A percentile compares a stretch with the other conserved stretches of the same genome.
phyloP scores from a whole-genome alignment of 1,284 basidiomycete genomes.

The Apiotrichum sp. region DNA sequence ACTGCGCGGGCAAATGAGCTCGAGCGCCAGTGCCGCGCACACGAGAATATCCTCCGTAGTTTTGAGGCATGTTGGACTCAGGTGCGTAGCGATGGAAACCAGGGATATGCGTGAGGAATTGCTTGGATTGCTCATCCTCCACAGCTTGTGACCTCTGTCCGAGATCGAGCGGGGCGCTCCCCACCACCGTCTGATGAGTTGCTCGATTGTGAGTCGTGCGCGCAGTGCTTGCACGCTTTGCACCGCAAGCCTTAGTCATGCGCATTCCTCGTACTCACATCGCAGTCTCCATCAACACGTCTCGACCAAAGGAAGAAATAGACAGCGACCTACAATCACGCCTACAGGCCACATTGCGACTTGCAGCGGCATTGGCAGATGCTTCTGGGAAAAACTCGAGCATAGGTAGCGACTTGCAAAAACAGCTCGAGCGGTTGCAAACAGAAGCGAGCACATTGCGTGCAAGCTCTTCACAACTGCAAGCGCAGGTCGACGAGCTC shows the following conservation, averaged over 20 bases:
- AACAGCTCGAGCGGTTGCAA: conserved; percentile 23
- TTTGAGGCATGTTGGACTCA: conserved; percentile 86
- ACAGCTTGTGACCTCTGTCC: conserved; percentile 35
- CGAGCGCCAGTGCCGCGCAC: conserved; percentile 64
- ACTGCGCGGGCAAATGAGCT: conserved; percentile 63
- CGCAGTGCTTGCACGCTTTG: background rate
- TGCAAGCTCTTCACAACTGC: conserved; percentile 56
- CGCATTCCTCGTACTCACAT: background rate
- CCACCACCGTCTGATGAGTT: conserved; percentile 11
- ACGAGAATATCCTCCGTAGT: conserved; percentile 71
- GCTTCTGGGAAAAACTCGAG: conserved; percentile 3
- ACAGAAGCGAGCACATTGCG: conserved; percentile 37
- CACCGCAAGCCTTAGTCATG: background rate
- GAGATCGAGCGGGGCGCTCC: conserved; percentile 24
- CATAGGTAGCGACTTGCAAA: conserved; percentile 3
- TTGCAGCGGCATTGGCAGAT: conserved; percentile 29
- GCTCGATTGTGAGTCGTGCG: conserved; percentile 12
- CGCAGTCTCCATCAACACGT: conserved; percentile 27
- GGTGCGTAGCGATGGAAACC: conserved; percentile 50
- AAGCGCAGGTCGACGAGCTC: conserved; percentile 55
- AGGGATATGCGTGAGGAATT: background rate
- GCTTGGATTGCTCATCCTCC: conserved; percentile 23
- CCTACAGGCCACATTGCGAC: conserved; percentile 28
- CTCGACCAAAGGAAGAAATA: conserved; percentile 22
- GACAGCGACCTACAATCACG: conserved; percentile 29